Evolutionary conservation across 106 monocot genomes (phyloP), one percentile per base, ranked within the genome.

Genomic region (Dendrobium nobile): DNA sequence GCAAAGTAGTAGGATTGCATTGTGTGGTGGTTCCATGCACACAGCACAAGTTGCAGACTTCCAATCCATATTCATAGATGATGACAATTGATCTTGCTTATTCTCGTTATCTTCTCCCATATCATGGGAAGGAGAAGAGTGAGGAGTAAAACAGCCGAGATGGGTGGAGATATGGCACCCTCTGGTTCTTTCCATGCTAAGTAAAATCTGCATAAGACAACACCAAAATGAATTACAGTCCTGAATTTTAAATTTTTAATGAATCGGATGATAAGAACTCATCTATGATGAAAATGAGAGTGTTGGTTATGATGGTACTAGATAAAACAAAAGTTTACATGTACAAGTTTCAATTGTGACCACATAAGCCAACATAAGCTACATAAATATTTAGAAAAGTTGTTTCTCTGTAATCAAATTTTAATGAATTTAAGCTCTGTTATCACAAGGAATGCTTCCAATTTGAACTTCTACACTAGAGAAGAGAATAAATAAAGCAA

Each of bases 21-120:
- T 80, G 47, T 80, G 80, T 1, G 80, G 80, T 4, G 43, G n/a
- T 26, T 80, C 80, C 58, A 80, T 43, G 70, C 80, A 80, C n/a
- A 80, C 72, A 4, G 80, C 20, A 37, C 80, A 80, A 1, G 70
- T 67, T 48, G 70, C 75, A 15, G 11, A 4, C 24, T 80, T 58
- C 67, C 47, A 70, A 47, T 67, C 72, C 48, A 42, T 48, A 17
- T 51, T 33, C 40, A 20, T 8, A 37, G 59, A 37, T 2, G 77
- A 43, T 20, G 43, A 75, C 31, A 44, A 0, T 43, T 43, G 41
- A 5, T 20, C 17, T 75, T 43, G 17, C 44, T 75, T 44, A n/a
- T 20, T 18, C 4, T 41, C 43, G 19, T 44, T 20, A 44, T 37
- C 10, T 51, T 11, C 15, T 2, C 13, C 11, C 9, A 47, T 7